Evolutionary conservation across 2,329 filamentous ascomycete species (phyloP), one percentile per base, ranked within the genome.

Genomic region (Claviceps humidiphila): DNA sequence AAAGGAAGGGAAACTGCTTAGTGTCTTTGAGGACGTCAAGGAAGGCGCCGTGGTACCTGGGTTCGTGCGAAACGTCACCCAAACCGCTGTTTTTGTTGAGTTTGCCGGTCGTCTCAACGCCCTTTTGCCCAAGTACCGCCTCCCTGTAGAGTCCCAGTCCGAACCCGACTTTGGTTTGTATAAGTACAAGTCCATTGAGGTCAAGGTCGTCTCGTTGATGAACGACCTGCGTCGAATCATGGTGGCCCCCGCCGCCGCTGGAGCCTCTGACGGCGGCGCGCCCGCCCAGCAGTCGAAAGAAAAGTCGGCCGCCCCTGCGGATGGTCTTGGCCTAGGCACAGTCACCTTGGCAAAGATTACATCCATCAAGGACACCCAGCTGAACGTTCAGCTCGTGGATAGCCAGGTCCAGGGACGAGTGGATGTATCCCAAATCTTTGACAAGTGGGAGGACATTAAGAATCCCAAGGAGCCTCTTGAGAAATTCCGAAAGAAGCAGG

Each of bases 351-450:
- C 87, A 41, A 84, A 78, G 59, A 80, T 98, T 45, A 78, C 80
- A n/a, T 88, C 88, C 0, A 73, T 96, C 63, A 95, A 95, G 68
- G 84, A 84, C 48, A 96, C 91, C 0, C 93, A 98, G 65, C 73
- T 97, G 52, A 97, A 97, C 59, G 89, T 98, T 5, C 81, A 87
- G 58, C 76, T 97, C 49, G 85, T 88, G 44, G 88, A 94, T 62
- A 66, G 57, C 39, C 59, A 68, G 16, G 76, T 95, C 8, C 87
- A 94, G 64, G 93, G 91, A n/a, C 87, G 93, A 17, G 83, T 98
- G 54, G 91, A 96, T 63, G 80, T 93, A 5, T 94, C 93, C 1
- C 89, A 97, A 65, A 71, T 90, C 13, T 98, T 95, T 64, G 87
- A 96, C 65, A 76, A 75, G 11, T 96, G 86, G 84, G 85, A 94